Conservation (phyloP, 805 yeast species). For the Wickerhamomyces silvicola region DNA sequence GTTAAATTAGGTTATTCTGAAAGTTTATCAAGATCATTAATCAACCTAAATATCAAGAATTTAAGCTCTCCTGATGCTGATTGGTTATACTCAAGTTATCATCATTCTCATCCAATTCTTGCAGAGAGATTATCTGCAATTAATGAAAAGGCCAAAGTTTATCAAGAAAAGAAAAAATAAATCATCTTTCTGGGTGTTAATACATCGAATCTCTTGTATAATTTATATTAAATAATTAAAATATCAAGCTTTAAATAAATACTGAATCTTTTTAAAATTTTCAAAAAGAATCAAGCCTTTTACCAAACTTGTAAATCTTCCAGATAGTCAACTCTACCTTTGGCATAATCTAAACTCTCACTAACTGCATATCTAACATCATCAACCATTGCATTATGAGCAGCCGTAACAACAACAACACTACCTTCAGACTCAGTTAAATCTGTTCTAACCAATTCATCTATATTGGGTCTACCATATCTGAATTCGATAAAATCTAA, state of each 20-base stretch:
- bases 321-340: constrained; percentile 44
- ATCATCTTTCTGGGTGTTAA: too few relatives aligned
- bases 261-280: too few relatives aligned
- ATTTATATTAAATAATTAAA: too few relatives aligned
- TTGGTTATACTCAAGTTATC: constrained; percentile 81
- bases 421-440: constrained; percentile 30
- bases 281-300: too few relatives aligned
- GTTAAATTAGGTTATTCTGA: constrained; percentile 63
- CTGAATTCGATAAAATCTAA: constrained; percentile 30
- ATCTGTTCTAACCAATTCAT: constrained; percentile 30
- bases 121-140: constrained; percentile 84
- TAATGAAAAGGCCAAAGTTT: constrained; percentile 26
- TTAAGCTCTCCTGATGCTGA: constrained; percentile 85
- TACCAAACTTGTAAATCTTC: constrained; percentile 59
- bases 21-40: constrained; percentile 64
- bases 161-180: constrained; percentile 14
- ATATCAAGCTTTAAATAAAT: too few relatives aligned
- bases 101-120: constrained; percentile 86
- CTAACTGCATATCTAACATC: constrained; percentile 39
- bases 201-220: too few relatives aligned
- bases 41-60: constrained; percentile 73
- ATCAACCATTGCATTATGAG: constrained; percentile 49
- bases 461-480: constrained; percentile 40
- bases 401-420: constrained; percentile 48
- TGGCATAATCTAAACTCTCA: constrained; percentile 22